A percentile compares a stretch with the other conserved stretches of the same genome.
Evolutionary conservation across 2,329 filamentous ascomycete genomes (phyloP).

Genomic region (Daldinia sp.): DNA sequence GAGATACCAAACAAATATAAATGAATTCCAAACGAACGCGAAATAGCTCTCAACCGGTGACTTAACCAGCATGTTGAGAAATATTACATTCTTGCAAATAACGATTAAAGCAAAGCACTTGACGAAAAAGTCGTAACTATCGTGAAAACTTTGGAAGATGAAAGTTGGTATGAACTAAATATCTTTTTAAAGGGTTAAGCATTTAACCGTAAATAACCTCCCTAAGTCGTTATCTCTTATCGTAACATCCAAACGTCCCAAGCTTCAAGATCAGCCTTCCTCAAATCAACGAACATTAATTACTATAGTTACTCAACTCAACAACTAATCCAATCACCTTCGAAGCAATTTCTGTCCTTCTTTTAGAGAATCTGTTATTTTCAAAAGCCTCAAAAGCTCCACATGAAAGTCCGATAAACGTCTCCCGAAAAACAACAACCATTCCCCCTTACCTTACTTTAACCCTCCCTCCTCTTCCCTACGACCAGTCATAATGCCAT

Average conservation of each 20-base stretch:
- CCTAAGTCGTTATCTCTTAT: conserved; percentile 29
- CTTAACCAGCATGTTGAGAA: no score
- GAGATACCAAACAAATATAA: no score
- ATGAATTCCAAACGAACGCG: no score
- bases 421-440: background rate
- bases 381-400: background rate
- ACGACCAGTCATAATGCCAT: conserved; percentile 58
- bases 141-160: no score
- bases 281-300: background rate
- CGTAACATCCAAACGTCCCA: conserved; percentile 22
- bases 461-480: background rate
- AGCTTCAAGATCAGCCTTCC: conserved; percentile 19
- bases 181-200: background rate
- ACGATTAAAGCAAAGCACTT: background rate
- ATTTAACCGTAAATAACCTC: background rate
- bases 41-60: no score
- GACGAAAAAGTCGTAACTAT: background rate
- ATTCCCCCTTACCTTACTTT: background rate
- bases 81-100: no score
- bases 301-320: background rate
- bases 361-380: background rate
- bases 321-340: background rate
- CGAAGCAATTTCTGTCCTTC: background rate
- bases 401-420: background rate
- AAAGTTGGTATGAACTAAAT: background rate